These are phyloP conservation scores for Diaporthe sp. DNA, from an alignment of 2,329 filamentous ascomycete species.

Conservation along the genomic window DNA sequence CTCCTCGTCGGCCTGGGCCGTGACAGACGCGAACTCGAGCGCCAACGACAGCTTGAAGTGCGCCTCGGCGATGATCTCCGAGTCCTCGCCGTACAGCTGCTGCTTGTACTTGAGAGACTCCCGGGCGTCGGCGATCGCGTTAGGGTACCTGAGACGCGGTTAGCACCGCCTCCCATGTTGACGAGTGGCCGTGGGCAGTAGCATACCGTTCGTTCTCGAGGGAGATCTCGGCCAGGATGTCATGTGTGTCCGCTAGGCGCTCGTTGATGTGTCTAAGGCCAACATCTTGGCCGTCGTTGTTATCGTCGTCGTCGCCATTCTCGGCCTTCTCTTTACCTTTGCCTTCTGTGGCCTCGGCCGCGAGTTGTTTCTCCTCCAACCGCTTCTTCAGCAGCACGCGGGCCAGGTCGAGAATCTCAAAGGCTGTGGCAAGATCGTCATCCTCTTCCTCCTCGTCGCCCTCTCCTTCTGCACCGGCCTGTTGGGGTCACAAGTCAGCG, in stretches of 20 bases:
- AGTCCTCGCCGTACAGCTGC: conserved; percentile 83
- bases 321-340: conserved; percentile 59
- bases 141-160: conserved; percentile 72
- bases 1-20: conserved; percentile 68
- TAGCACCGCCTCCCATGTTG: conserved; percentile 10
- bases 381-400: conserved; percentile 74
- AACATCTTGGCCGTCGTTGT: conserved; percentile 46
- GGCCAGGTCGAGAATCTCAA: conserved; percentile 87
- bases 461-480: conserved; percentile 57
- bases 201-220: conserved; percentile 88
- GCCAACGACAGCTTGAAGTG: conserved; percentile 97
- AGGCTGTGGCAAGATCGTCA: conserved; percentile 83
- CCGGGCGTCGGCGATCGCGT: conserved; percentile 88
- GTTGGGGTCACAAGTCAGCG: conserved; percentile 38
- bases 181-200: conserved; percentile 9
- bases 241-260: conserved; percentile 91
- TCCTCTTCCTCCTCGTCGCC: conserved; percentile 69
- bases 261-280: conserved; percentile 78
- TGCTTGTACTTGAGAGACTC: conserved; percentile 84
- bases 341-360: conserved; percentile 55
- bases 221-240: conserved; percentile 95
- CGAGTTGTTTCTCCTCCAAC: conserved; percentile 57
- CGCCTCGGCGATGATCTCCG: conserved; percentile 90
- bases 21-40: conserved; percentile 91
- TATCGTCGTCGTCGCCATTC: conserved; percentile 51